Percentiles rank a stretch among this genome's conserved stretches.
Evolutionary conservation across 805 yeast genomes (phyloP).

Genomic region (Pichia membranifaciens): DNA sequence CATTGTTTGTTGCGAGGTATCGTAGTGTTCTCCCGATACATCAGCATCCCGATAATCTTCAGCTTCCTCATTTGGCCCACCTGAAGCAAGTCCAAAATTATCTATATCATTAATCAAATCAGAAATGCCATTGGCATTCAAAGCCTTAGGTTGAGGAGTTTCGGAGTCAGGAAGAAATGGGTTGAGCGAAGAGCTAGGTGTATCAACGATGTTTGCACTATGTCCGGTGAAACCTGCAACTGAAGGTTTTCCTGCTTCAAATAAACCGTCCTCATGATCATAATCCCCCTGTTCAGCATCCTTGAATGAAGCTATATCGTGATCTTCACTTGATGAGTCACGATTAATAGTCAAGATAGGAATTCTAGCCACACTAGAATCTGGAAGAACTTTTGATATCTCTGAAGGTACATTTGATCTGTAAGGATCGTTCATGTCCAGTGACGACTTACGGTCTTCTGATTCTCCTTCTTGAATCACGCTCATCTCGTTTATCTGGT

Average conservation of each 20-base stretch:
- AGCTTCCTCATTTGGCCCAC: background rate
- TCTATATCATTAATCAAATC: slow-evolving; percentile 6
- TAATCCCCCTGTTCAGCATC: background rate
- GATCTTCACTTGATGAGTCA: background rate
- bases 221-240: no score
- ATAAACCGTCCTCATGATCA: background rate
- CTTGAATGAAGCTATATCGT: background rate
- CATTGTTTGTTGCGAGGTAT: background rate
- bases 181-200: no score
- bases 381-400: background rate
- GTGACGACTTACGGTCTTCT: slow-evolving; percentile 15
- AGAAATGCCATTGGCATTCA: background rate
- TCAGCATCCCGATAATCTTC: background rate
- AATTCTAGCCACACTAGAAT: slow-evolving; percentile 1
- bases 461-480: slow-evolving; percentile 32
- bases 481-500: slow-evolving; percentile 25
- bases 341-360: background rate
- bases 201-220: no score
- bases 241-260: no score
- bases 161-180: no score
- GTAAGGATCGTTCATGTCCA: background rate
- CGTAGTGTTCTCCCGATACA: slow-evolving; percentile 2
- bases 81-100: background rate
- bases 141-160: background rate
- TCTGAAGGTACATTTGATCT: background rate